These are phyloP conservation scores for Amanita pallidorosea DNA, from an alignment of 768 basidiomycete genomes.

Conservation along the genomic window DNA sequence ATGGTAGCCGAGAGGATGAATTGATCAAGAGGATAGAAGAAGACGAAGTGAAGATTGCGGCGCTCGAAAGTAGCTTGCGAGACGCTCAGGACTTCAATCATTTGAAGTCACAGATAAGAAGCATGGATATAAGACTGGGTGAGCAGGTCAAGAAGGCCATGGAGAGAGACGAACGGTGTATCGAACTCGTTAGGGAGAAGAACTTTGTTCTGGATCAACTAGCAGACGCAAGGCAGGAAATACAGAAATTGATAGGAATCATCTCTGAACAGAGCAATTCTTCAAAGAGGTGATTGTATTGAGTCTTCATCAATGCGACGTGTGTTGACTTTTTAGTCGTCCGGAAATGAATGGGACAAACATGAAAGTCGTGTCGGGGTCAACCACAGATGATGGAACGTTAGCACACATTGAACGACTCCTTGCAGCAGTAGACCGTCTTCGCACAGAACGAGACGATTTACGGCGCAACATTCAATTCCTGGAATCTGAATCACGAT, in stretches of 20 bases:
- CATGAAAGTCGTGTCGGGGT: neutral
- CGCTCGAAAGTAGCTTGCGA: conserved; percentile 39
- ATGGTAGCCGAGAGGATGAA: conserved; percentile 45
- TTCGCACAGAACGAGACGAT: conserved; percentile 55
- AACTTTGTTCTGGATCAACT: conserved; percentile 36
- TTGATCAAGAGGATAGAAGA: conserved; percentile 60
- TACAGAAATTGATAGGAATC: conserved; percentile 15
- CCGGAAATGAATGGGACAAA: neutral
- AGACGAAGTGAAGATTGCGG: conserved; percentile 55
- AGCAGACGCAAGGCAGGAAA: conserved; percentile 23
- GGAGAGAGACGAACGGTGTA: conserved; percentile 30
- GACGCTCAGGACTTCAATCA: conserved; percentile 26
- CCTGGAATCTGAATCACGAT: conserved; percentile 54
- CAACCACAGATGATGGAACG: conserved; percentile 17
- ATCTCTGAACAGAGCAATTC: conserved; percentile 13
- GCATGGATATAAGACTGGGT: conserved; percentile 27
- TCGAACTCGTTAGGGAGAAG: conserved; percentile 42
- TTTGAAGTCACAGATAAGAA: conserved; percentile 29
- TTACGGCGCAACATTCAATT: conserved; percentile 58
- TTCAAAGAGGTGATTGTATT: neutral
- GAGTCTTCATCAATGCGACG: neutral
- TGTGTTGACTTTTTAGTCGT: neutral
- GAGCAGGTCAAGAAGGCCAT: conserved; percentile 28
- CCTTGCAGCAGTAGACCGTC: conserved; percentile 50
- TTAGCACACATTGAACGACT: conserved; percentile 42